Evolutionary conservation across 2,329 filamentous ascomycete species (phyloP).

Genomic region (Fusarium sp.): DNA sequence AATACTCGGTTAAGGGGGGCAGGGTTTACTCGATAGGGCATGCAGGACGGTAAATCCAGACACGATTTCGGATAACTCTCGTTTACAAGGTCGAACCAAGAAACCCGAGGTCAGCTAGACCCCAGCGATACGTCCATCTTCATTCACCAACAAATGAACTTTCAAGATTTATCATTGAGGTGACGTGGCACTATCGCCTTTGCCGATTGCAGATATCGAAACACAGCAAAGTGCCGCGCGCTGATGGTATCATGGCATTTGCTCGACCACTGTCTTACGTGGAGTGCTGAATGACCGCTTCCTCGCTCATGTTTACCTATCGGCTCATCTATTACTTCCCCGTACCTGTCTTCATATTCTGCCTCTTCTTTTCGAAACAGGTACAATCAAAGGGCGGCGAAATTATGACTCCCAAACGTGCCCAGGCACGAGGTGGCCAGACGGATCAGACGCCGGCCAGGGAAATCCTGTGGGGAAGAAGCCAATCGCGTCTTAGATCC

Average conservation of each 20-base stretch:
- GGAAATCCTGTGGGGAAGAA: slow-evolving; percentile 43
- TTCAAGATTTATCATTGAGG: slow-evolving; percentile 18
- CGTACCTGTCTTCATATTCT: slow-evolving; percentile 4
- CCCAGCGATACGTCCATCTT: slow-evolving; percentile 16
- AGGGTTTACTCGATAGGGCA: slow-evolving; percentile 44
- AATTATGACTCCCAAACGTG: slow-evolving; percentile 16
- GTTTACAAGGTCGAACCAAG: slow-evolving; percentile 33
- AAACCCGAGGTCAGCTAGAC: slow-evolving; percentile 20
- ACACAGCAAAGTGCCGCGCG: slow-evolving; percentile 34
- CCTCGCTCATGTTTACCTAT: slow-evolving; percentile 14
- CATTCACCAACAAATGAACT: slow-evolving; percentile 15
- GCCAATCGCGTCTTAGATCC: slow-evolving; percentile 42
- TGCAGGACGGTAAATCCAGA: slow-evolving; percentile 47
- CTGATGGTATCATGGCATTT: slow-evolving; percentile 28
- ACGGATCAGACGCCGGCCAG: slow-evolving; percentile 17
- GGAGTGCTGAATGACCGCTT: slow-evolving; percentile 14
- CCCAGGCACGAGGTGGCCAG: slow-evolving; percentile 25
- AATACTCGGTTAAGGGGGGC: slow-evolving; percentile 47
- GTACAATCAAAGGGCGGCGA: slow-evolving; percentile 8
- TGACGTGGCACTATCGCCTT: slow-evolving; percentile 46
- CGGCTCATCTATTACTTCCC: slow-evolving; percentile 11
- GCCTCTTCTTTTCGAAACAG: neutral
- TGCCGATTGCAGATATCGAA: slow-evolving; percentile 35
- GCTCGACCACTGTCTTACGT: slow-evolving; percentile 14
- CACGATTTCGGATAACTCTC: slow-evolving; percentile 40